Percentiles rank a stretch among this genome's conserved stretches.
Conservation (phyloP, 352 stramenopile genomes). For the Pythium brassicae region DNA sequence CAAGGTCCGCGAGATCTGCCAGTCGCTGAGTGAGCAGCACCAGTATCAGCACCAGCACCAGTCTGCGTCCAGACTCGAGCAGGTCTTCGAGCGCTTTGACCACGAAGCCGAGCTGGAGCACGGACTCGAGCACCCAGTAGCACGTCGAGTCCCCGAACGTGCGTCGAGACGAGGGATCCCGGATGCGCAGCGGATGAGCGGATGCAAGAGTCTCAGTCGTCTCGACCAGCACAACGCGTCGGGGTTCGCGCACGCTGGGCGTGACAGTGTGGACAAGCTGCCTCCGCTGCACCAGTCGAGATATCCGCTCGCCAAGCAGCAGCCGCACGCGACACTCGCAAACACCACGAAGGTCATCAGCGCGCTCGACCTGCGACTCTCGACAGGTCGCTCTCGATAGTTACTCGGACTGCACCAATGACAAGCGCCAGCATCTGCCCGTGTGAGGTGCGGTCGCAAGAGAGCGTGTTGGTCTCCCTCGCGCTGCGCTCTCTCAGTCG, state of each 20-base stretch:
- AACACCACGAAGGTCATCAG: slow-evolving; percentile 41
- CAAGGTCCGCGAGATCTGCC: slow-evolving; percentile 38
- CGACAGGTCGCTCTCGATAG: no score
- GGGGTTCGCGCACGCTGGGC: background rate
- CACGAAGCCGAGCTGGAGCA: background rate
- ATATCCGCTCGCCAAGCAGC: background rate
- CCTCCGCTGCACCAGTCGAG: slow-evolving; percentile 3
- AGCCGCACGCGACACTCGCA: slow-evolving; percentile 22
- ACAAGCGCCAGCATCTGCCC: no score
- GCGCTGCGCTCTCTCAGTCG: no score
- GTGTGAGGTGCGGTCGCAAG: background rate
- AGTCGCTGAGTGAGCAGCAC: slow-evolving; percentile 1
- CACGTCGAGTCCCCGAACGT: no score
- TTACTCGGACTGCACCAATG: no score
- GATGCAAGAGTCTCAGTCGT: slow-evolving; percentile 7
- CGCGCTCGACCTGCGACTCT: slow-evolving; percentile 24
- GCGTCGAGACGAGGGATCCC: background rate
- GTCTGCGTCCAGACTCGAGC: background rate
- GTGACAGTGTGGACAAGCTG: background rate
- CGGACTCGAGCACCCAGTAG: no score
- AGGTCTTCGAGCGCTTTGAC: background rate
- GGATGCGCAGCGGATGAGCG: background rate
- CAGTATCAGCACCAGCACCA: background rate
- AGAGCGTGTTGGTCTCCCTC: background rate
- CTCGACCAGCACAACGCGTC: slow-evolving; percentile 7